These are phyloP conservation scores for Talaromyces rugulosus DNA, from an alignment of 2,329 filamentous ascomycete genomes.

Conservation along the genomic window DNA sequence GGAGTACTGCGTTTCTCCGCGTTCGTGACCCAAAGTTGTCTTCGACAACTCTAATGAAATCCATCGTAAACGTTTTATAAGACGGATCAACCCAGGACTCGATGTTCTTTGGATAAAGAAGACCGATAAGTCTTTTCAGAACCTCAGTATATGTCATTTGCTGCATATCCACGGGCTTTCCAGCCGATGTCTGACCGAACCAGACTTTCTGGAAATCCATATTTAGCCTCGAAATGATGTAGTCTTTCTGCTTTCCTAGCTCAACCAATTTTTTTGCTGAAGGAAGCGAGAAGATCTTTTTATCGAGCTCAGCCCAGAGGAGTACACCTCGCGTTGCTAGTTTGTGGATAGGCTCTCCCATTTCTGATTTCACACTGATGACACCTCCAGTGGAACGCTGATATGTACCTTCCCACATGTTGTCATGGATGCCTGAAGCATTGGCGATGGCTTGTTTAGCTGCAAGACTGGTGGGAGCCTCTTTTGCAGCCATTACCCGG, in stretches of 20 bases:
- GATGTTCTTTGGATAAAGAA: slow-evolving; percentile 88
- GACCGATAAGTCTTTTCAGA: slow-evolving; percentile 76
- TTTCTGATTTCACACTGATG: slow-evolving; percentile 68
- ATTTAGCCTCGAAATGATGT: slow-evolving; percentile 94
- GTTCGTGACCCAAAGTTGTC: slow-evolving; percentile 90
- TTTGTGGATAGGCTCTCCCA: slow-evolving; percentile 39
- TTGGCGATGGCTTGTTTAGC: slow-evolving; percentile 89
- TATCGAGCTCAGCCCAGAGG: slow-evolving; percentile 37
- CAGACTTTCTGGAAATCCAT: slow-evolving; percentile 95
- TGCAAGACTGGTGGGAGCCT: slow-evolving; percentile 81
- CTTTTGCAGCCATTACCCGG: slow-evolving; percentile 91
- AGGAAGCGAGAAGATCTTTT: slow-evolving; percentile 17
- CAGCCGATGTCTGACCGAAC: slow-evolving; percentile 81
- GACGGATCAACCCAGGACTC: slow-evolving; percentile 86
- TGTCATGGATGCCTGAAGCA: slow-evolving; percentile 74
- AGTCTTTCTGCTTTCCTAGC: slow-evolving; percentile 73
- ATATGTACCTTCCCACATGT: slow-evolving; percentile 88
- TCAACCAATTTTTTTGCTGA: slow-evolving; percentile 61
- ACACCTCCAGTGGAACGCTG: slow-evolving; percentile 86
- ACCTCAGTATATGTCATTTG: slow-evolving; percentile 95
- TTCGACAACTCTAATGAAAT: slow-evolving; percentile 95
- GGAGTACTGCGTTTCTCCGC: slow-evolving; percentile 73
- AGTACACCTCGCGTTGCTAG: slow-evolving; percentile 34
- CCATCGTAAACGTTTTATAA: slow-evolving; percentile 75
- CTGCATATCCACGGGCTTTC: slow-evolving; percentile 78